Percentiles rank a stretch among this genome's conserved stretches.
Evolutionary conservation across 176 grass and related monocot species (phyloP).

Genomic region (Rhynchospora tenuis): DNA sequence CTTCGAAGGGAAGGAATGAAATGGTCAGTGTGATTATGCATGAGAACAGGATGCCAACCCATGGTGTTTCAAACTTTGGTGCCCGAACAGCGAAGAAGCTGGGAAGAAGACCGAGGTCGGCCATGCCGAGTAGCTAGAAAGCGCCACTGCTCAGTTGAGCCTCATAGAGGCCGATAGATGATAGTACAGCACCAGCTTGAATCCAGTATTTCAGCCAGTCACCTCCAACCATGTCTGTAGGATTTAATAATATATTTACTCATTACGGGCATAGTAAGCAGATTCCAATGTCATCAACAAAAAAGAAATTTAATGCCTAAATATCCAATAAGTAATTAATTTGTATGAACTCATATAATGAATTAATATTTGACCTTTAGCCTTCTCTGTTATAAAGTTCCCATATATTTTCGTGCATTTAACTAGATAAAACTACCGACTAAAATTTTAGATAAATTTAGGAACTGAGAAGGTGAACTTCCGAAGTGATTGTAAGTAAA

Average conservation of each 20-base stretch:
- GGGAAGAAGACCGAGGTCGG: conserved; percentile 34
- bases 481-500: too few species aligned
- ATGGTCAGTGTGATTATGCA: conserved; percentile 29
- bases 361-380: too few species aligned
- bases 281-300: too few species aligned
- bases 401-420: too few species aligned
- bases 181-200: conserved; percentile 32
- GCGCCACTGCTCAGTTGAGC: conserved; percentile 40
- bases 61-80: conserved; percentile 22
- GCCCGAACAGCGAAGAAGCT: conserved; percentile 24
- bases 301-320: too few species aligned
- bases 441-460: too few species aligned
- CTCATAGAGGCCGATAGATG: conserved; percentile 35
- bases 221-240: conserved; percentile 30
- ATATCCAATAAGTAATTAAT: too few species aligned
- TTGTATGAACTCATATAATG: too few species aligned
- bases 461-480: too few species aligned
- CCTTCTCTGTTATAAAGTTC: too few species aligned
- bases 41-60: conserved; percentile 27
- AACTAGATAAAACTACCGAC: too few species aligned
- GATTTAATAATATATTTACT: not conserved
- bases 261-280: not conserved
- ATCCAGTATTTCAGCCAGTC: conserved; percentile 40
- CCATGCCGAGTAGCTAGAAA: conserved; percentile 42
- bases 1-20: conserved; percentile 39